Percentiles rank a stretch among this genome's conserved stretches.
These are phyloP conservation scores for Dictyostelium firmibasis DNA, from an alignment of 78 protist species.

Conservation along the genomic window DNA sequence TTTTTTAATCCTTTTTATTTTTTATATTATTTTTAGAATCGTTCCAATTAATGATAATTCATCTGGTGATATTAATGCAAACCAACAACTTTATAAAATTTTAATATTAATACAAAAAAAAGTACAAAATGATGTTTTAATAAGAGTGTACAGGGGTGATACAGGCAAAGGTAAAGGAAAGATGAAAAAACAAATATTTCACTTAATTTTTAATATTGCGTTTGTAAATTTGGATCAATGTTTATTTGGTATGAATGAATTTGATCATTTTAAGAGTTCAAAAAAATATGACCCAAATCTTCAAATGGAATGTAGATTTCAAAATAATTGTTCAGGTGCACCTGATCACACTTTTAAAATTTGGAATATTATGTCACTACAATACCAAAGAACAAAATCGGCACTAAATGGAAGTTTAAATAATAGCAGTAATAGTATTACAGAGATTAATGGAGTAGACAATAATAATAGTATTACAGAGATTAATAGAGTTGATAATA, in stretches of 20 bases:
- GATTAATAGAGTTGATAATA: not conserved
- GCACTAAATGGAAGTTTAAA: not conserved
- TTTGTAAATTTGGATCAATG: slow-evolving; percentile 24
- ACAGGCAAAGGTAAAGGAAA: slow-evolving; percentile 4
- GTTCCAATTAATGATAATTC: not conserved
- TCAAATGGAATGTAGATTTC: slow-evolving; percentile 60
- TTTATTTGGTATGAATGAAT: slow-evolving; percentile 30
- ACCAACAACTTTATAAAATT: slow-evolving; percentile 25
- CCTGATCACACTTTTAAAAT: slow-evolving; percentile 68
- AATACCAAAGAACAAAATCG: slow-evolving; percentile 28
- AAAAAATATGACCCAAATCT: slow-evolving; percentile 32
- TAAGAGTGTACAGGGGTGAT: slow-evolving; percentile 47
- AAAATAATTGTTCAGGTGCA: slow-evolving; percentile 12
- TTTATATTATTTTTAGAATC: not conserved
- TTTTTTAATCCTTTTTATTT: no score
- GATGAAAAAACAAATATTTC: slow-evolving; percentile 59
- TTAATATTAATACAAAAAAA: slow-evolving; percentile 28
- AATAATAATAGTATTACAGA: not conserved
- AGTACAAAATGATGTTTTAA: slow-evolving; percentile 39
- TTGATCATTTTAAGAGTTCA: slow-evolving; percentile 56
- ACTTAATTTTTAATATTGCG: slow-evolving; percentile 50
- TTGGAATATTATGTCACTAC: slow-evolving; percentile 72
- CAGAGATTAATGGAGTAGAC: not conserved
- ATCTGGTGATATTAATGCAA: not conserved
- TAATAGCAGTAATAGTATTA: not conserved